phyloP scores from a whole-genome alignment of 1,284 basidiomycete genomes.

The Rhodotorula sp. region DNA sequence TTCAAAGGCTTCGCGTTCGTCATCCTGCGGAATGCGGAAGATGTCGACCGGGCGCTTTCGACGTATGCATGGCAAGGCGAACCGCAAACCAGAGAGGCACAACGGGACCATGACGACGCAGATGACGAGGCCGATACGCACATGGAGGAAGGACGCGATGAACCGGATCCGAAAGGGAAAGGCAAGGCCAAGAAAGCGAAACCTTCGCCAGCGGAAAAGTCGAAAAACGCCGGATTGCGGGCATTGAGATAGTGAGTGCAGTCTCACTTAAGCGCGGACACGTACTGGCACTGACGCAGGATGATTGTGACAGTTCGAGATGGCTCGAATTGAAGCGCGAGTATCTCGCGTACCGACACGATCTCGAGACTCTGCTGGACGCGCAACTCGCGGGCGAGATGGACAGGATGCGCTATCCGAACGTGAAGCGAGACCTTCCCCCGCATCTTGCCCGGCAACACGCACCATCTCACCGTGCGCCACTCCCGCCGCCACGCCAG shows the following conservation, averaged over 20 bases:
- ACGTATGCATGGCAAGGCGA: constrained; percentile 32
- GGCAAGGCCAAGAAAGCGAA: constrained; percentile 12
- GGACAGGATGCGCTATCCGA: constrained; percentile 4
- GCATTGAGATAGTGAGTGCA: constrained; percentile 24
- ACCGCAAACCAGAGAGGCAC: not conserved
- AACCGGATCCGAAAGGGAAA: not conserved
- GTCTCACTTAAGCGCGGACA: no score
- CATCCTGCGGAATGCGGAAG: constrained; percentile 22
- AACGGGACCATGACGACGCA: not conserved
- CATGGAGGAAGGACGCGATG: not conserved
- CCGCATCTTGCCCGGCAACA: constrained; percentile 12
- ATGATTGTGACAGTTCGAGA: constrained; percentile 3
- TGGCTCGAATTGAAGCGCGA: constrained; percentile 36
- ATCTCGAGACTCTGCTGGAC: constrained; percentile 22
- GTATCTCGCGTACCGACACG: constrained; percentile 31
- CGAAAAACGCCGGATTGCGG: constrained; percentile 6
- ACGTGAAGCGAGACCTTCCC: constrained; percentile 5
- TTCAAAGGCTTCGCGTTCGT: constrained; percentile 43
- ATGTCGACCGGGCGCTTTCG: constrained; percentile 15
- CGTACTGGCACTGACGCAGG: not conserved
- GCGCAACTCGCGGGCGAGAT: constrained; percentile 9
- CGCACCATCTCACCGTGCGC: not conserved
- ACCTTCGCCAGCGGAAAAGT: not conserved
- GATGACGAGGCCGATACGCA: not conserved
- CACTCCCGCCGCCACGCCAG: not conserved